Evolutionary conservation across 768 basidiomycete species (phyloP), one percentile per base, ranked within the genome.

Genomic region (Naematelia encephala): DNA sequence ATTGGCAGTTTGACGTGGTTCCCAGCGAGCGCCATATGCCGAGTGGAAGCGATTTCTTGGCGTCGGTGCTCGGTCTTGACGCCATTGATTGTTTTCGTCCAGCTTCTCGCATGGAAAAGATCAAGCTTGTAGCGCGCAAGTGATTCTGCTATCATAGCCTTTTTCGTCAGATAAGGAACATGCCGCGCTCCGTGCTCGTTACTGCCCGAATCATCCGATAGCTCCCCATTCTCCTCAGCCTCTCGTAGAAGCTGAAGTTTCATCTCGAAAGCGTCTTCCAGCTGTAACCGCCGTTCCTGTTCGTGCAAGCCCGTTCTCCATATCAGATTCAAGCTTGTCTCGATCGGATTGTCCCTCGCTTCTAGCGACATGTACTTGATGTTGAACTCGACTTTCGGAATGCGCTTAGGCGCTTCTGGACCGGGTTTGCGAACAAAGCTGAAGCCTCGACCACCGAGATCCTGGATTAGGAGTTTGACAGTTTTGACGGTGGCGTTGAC

Each of bases 181-280:
- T 10, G 19, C 42, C 42, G 23, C 19, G 34, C 25, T 27, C 16
- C 23, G 21, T 30, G 8, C 11, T 23, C 23, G 28, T 22, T 26
- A 16, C n/a, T 25, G 12, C 29, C 43, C 23, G 42, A 54, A 21
- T 54, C 59, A 12, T 50, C 56, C 12, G 58, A 49, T 13, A 44
- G 16, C 16, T n/a, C 48, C 4, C 42, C 30, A 51, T 57, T 54
- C 14, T 45, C 47, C 2, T 61, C 45, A 27, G 39, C 29, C 47
- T 59, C 52, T 28, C 50, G 30, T 29, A 49, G 42, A 16, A 93
- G 85, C 0, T 85, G 83, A n/a, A 82, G 82, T 14, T 86, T 86
- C 72, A 91, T 92, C 4, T 85, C 78, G 74, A 94, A 94, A 1
- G 88, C 90, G 28, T 86, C 85, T 57, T 91, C 88, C 0, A 91